Conservation (phyloP, 2,329 filamentous ascomycete genomes). For the Trichoderma brevicompactum region DNA sequence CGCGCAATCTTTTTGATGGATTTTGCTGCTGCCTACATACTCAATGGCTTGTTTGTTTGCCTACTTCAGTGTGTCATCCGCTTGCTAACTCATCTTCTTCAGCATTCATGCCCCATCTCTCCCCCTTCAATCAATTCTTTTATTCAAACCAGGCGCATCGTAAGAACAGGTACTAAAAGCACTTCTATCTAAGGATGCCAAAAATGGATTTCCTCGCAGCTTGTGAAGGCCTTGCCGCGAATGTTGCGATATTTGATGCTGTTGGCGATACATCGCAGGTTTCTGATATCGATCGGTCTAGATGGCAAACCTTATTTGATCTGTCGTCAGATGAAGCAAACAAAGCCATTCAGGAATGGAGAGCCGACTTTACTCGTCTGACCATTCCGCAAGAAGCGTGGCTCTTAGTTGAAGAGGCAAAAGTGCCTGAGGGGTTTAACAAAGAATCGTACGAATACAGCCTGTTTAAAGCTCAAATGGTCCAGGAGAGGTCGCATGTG, state of each 20-base stretch:
- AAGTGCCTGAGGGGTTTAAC: not conserved
- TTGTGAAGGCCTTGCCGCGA: not conserved
- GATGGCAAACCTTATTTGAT: not conserved
- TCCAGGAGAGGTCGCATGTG: too few species aligned
- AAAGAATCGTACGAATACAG: constrained; percentile 8
- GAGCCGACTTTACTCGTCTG: constrained; percentile 6
- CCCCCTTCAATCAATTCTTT: too few species aligned
- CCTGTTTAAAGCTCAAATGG: not conserved
- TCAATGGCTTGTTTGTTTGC: too few species aligned
- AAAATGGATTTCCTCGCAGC: not conserved
- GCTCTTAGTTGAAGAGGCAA: not conserved
- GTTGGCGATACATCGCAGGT: not conserved
- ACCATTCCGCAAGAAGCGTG: constrained; percentile 3
- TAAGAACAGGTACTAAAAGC: not conserved
- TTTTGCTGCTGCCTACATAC: too few species aligned
- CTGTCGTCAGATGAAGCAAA: not conserved
- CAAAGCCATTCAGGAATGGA: not conserved
- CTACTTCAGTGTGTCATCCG: too few species aligned
- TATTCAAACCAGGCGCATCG: too few species aligned
- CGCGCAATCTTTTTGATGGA: too few species aligned
- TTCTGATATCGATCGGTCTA: not conserved
- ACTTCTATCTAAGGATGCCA: not conserved
- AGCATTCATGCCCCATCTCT: too few species aligned
- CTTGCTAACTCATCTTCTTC: too few species aligned
- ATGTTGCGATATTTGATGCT: not conserved